These are phyloP conservation scores for Saccharomyces hybrid DNA, from an alignment of 1,139 yeast genomes.

Conservation along the genomic window DNA sequence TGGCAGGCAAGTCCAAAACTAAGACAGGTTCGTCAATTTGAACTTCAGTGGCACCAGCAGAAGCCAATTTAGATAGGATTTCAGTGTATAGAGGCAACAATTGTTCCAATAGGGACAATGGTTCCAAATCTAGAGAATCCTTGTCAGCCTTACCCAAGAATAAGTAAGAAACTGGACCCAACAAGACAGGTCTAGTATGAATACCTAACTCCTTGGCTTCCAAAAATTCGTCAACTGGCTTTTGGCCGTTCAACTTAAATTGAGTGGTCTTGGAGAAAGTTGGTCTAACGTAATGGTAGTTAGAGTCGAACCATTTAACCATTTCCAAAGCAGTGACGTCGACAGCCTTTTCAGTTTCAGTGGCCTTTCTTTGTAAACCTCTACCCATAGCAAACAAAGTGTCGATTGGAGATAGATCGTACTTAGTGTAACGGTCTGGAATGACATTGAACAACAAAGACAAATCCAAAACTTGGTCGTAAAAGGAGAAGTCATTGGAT, in stretches of 20 bases:
- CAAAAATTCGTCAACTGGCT: slow-evolving; percentile 94
- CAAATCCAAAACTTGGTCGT: slow-evolving; percentile 93
- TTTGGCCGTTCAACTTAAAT: slow-evolving; percentile 91
- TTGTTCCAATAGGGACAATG: slow-evolving; percentile 81
- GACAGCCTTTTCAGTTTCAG: slow-evolving; percentile 79
- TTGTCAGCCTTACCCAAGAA: slow-evolving; percentile 96
- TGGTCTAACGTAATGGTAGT: slow-evolving; percentile 99
- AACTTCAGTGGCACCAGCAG: slow-evolving; percentile 90
- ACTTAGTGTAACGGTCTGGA: slow-evolving; percentile 95
- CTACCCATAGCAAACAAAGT: slow-evolving; percentile 99
- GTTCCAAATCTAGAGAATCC: slow-evolving; percentile 92
- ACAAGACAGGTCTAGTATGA: slow-evolving; percentile 92
- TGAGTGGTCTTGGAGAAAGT: slow-evolving; percentile 92
- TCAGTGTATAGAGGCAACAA: slow-evolving; percentile 88
- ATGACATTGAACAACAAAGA: slow-evolving; percentile 89
- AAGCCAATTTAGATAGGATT: slow-evolving; percentile 77
- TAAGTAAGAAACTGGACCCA: slow-evolving; percentile 95
- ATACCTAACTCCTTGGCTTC: slow-evolving; percentile 97
- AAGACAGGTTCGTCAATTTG: slow-evolving; percentile 97
- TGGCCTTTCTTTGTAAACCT: slow-evolving; percentile 97
- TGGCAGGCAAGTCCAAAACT: slow-evolving; percentile 85
- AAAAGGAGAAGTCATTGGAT: slow-evolving; percentile 95
- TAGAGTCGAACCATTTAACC: slow-evolving; percentile 99
- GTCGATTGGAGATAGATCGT: slow-evolving; percentile 81
- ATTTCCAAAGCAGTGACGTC: slow-evolving; percentile 98